phyloP scores from a whole-genome alignment of 257 asterid genomes.

The Knoxia roxburghii region DNA sequence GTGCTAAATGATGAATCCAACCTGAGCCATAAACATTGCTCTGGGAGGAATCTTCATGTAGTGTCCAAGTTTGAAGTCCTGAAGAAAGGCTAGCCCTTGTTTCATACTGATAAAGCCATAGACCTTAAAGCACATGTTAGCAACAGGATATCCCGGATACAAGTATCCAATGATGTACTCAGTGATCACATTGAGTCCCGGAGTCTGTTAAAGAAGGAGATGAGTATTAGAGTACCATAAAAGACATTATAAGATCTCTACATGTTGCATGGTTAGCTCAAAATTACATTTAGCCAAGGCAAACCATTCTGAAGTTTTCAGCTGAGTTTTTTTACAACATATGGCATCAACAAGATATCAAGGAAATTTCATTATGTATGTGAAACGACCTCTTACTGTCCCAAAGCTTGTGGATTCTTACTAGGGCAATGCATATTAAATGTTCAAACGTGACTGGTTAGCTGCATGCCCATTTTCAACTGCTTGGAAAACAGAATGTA shows the following conservation, averaged over 20 bases:
- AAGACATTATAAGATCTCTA: background rate
- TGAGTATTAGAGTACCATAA: background rate
- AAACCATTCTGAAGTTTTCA: background rate
- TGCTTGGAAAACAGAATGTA: background rate
- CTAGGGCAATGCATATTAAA: background rate
- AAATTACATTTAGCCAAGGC: background rate
- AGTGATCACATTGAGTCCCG: constrained; percentile 85
- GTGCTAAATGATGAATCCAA: constrained; percentile 17
- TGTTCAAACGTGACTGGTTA: background rate
- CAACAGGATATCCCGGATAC: constrained; percentile 98
- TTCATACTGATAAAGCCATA: constrained; percentile 90
- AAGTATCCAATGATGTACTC: constrained; percentile 94
- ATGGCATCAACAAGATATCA: background rate
- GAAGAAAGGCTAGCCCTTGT: constrained; percentile 75
- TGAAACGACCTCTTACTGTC: background rate
- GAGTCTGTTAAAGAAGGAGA: constrained; percentile 41
- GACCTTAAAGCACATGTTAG: constrained; percentile 96
- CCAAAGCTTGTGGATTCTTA: background rate
- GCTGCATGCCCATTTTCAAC: background rate
- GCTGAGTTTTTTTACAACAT: background rate
- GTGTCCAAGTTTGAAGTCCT: constrained; percentile 93
- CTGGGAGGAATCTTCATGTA: constrained; percentile 95
- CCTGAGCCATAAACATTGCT: constrained; percentile 98
- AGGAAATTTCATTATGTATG: background rate
- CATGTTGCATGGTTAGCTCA: background rate